A percentile compares a stretch with the other conserved stretches of the same genome.
These are phyloP conservation scores for Eleusine indica DNA, from an alignment of 176 grass and related monocot genomes.

Conservation along the genomic window DNA sequence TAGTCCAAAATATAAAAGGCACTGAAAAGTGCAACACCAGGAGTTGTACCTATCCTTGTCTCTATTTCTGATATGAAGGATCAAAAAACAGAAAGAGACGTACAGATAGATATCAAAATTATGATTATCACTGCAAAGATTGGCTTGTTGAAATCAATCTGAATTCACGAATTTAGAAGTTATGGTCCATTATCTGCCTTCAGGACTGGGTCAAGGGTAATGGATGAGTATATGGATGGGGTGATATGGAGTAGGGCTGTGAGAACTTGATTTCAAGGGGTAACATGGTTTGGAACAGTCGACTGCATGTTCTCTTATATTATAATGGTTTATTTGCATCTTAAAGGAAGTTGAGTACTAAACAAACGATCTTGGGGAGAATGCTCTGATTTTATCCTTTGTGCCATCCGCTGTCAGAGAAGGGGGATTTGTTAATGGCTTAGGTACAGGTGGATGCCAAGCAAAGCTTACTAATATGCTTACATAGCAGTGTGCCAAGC, in stretches of 20 bases:
- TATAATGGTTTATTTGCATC: constrained; percentile 17
- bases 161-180: neutral
- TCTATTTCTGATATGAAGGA: neutral
- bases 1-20: neutral
- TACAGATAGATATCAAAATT: neutral
- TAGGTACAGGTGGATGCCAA: constrained; percentile 3
- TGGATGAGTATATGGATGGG: neutral
- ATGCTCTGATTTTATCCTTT: neutral
- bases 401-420: constrained; percentile 9
- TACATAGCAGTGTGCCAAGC: neutral
- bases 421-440: neutral
- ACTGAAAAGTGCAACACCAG: neutral
- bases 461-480: neutral
- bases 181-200: neutral
- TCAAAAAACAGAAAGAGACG: neutral
- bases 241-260: neutral
- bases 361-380: neutral
- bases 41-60: neutral
- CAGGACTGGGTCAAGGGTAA: neutral
- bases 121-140: neutral
- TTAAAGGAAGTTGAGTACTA: neutral
- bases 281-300: neutral
- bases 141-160: neutral
- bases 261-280: neutral
- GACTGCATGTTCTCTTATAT: neutral